phyloP scores from a whole-genome alignment of 768 basidiomycete species.

The Pleurotus djamor region DNA sequence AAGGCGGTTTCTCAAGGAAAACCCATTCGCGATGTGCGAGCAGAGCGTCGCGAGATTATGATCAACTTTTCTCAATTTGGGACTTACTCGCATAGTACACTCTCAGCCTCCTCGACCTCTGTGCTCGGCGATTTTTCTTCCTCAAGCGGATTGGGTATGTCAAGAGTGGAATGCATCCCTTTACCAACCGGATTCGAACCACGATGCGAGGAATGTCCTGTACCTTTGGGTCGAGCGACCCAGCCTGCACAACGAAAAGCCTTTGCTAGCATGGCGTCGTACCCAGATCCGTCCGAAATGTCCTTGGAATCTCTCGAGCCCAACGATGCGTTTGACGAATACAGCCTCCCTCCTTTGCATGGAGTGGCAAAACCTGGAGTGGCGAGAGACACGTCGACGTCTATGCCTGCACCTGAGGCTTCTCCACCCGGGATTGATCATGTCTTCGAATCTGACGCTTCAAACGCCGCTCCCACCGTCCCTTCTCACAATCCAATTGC shows the following conservation, averaged over 20 bases:
- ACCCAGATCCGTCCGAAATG: background rate
- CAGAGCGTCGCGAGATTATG: background rate
- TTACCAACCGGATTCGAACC: background rate
- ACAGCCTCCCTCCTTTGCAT: no score
- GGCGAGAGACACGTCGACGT: no score
- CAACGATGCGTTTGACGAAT: no score
- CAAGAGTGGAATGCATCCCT: background rate
- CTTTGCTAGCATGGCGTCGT: background rate
- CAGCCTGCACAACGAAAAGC: background rate
- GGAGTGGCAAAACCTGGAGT: no score
- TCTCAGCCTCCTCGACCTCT: constrained; percentile 1
- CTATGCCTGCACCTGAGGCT: no score
- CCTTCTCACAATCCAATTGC: no score
- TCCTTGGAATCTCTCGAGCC: background rate
- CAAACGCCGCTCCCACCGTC: no score
- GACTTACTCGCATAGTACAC: background rate
- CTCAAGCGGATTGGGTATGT: no score
- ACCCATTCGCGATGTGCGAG: background rate
- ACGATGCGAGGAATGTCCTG: no score
- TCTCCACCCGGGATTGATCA: no score
- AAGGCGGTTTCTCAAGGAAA: background rate
- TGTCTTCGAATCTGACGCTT: no score
- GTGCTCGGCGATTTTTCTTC: background rate
- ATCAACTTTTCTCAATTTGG: background rate
- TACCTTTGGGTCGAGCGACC: background rate